Evolutionary conservation across 768 basidiomycete genomes (phyloP).

Genomic region (Asterophora lycoperdoides): DNA sequence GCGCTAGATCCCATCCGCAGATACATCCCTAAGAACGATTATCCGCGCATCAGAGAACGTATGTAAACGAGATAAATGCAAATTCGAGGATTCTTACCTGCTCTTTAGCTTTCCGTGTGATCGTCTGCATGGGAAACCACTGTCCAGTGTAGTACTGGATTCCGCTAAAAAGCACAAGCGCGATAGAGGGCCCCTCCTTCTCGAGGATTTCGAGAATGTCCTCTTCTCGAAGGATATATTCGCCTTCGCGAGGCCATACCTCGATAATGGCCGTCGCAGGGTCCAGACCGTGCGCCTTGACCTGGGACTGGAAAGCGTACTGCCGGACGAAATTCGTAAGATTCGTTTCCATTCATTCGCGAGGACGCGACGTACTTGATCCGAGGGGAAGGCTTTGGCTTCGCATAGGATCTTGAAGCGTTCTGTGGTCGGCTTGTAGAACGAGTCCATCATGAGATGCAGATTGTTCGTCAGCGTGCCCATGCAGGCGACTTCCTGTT

Average conservation of each 20-base stretch:
- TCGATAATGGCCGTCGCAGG: constrained; percentile 72
- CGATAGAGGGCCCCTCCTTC: constrained; percentile 70
- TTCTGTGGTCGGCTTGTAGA: constrained; percentile 83
- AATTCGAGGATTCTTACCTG: constrained; percentile 46
- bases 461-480: constrained; percentile 92
- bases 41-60: constrained; percentile 10
- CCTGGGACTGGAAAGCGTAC: constrained; percentile 98
- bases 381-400: constrained; percentile 91
- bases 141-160: constrained; percentile 99
- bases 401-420: constrained; percentile 96
- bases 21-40: constrained; percentile 73
- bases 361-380: constrained; percentile 60
- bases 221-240: constrained; percentile 80
- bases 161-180: constrained; percentile 89
- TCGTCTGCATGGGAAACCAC: constrained; percentile 80
- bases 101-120: constrained; percentile 81
- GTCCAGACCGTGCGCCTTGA: constrained; percentile 69
- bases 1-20: constrained; percentile 95
- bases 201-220: constrained; percentile 80
- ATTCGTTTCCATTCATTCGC: constrained; percentile 15
- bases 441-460: constrained; percentile 90
- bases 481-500: constrained; percentile 93
- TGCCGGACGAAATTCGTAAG: constrained; percentile 26
- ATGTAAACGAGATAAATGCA: constrained; percentile 13
- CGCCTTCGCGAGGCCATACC: constrained; percentile 74